A percentile compares a stretch with the other conserved stretches of the same genome.
Conservation (phyloP, 306 rosid genomes). For the Prunus mume region DNA sequence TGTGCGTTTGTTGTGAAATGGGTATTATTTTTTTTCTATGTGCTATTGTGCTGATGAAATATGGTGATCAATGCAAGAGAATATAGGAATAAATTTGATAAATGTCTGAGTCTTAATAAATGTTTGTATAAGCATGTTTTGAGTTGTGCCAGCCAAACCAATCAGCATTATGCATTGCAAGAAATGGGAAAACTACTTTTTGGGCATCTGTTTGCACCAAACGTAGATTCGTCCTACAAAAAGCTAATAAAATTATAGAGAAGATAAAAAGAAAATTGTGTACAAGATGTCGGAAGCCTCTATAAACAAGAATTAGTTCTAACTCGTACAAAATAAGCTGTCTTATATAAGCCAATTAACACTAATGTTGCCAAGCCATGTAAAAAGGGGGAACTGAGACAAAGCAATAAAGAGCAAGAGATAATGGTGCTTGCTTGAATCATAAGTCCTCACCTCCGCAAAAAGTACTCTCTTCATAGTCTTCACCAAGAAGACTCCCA, state of each 20-base stretch:
- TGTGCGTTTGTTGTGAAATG: neutral
- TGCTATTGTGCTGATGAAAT: neutral
- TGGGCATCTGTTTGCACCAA: too few species aligned
- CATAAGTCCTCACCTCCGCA: slow-evolving; percentile 84
- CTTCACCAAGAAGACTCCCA: slow-evolving; percentile 95
- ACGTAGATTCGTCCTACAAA: too few species aligned
- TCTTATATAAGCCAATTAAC: slow-evolving; percentile 80
- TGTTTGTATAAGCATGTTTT: too few species aligned
- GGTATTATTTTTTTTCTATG: neutral
- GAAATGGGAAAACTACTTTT: too few species aligned
- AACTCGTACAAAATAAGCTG: neutral
- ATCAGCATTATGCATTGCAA: too few species aligned
- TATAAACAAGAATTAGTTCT: neutral
- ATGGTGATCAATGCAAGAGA: neutral
- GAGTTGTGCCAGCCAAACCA: too few species aligned
- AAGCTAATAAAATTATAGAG: too few species aligned
- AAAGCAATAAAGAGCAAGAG: slow-evolving; percentile 85
- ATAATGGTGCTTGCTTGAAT: slow-evolving; percentile 89
- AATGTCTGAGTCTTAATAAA: too few species aligned
- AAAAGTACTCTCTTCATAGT: slow-evolving; percentile 92
- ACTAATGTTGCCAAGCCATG: slow-evolving; percentile 88
- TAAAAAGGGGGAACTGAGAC: slow-evolving; percentile 90
- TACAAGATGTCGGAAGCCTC: neutral
- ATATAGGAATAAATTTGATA: neutral
- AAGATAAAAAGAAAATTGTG: neutral